phyloP scores from a whole-genome alignment of 1,284 basidiomycete species.

The Dichomitus squalens region DNA sequence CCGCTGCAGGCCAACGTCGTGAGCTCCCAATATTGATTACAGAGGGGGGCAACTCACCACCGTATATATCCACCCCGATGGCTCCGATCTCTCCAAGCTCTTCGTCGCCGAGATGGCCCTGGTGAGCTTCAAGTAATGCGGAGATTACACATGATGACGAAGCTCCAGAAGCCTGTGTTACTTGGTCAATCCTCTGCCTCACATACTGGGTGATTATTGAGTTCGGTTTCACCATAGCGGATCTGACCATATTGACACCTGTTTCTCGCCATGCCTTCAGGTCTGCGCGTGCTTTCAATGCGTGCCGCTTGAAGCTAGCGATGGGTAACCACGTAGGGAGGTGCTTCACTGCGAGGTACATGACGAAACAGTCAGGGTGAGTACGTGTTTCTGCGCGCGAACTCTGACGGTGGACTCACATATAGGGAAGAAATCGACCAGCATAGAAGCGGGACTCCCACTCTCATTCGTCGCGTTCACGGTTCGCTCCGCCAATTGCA shows the following conservation, averaged over 20 bases:
- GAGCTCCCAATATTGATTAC: conserved; percentile 24
- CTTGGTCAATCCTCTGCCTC: background rate
- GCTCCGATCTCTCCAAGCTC: conserved; percentile 23
- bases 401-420: conserved; percentile 11
- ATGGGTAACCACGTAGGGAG: conserved; percentile 23
- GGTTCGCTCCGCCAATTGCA: conserved; percentile 21
- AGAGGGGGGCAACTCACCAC: conserved; percentile 13
- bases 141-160: background rate
- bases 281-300: conserved; percentile 5
- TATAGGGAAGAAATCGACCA: conserved; percentile 29
- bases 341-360: conserved; percentile 9
- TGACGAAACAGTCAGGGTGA: background rate
- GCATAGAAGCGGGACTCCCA: conserved; percentile 21
- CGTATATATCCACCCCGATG: conserved; percentile 21
- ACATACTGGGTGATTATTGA: background rate
- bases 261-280: conserved; percentile 15
- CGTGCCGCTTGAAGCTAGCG: conserved; percentile 19
- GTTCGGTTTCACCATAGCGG: conserved; percentile 17
- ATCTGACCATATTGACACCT: conserved; percentile 21
- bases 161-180: background rate
- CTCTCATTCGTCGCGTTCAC: conserved; percentile 16
- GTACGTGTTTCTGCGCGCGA: background rate
- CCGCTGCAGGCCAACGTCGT: conserved; percentile 16
- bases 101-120: background rate
- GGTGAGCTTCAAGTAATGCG: conserved; percentile 1